Conservation (phyloP, 768 basidiomycete species). For the Leccinum olivaceopallidum region DNA sequence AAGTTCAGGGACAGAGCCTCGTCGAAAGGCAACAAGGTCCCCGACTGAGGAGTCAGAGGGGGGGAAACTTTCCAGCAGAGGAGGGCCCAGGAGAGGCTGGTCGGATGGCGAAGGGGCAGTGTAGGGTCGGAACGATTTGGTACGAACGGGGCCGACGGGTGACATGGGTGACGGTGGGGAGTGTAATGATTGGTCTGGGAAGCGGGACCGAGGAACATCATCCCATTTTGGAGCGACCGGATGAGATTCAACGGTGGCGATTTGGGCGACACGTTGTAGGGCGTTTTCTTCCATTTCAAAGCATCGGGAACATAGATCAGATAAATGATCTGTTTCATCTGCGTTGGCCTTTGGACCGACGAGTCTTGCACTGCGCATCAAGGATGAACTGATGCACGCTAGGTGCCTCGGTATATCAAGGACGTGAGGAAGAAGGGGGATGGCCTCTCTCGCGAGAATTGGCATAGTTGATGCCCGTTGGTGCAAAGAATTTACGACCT, state of each 20-base stretch:
- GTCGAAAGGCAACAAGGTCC: conserved; percentile 21
- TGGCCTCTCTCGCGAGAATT: conserved; percentile 63
- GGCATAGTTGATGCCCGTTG: conserved; percentile 58
- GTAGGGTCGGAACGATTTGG: conserved; percentile 43
- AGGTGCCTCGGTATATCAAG: conserved; percentile 80
- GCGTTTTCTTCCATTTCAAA: conserved; percentile 72
- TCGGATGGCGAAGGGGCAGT: conserved; percentile 47
- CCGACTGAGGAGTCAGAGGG: conserved; percentile 7
- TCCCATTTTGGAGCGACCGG: conserved; percentile 20
- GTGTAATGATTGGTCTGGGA: conserved; percentile 1
- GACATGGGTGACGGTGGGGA: conserved; percentile 27
- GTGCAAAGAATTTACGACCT: conserved; percentile 54
- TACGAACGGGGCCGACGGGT: conserved; percentile 14
- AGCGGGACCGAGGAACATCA: conserved; percentile 3
- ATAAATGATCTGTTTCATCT: conserved; percentile 40
- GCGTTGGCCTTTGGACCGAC: conserved; percentile 38
- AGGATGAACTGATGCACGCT: conserved; percentile 70
- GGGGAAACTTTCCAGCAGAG: conserved; percentile 2
- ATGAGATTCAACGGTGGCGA: conserved; percentile 36
- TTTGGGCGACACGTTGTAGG: conserved; percentile 62
- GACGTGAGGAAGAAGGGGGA: conserved; percentile 71
- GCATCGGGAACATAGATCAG: conserved; percentile 61
- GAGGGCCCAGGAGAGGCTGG: conserved; percentile 1
- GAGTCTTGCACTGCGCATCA: conserved; percentile 62
- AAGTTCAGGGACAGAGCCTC: conserved; percentile 30